These are phyloP conservation scores for Angomonas deanei DNA, from an alignment of 208 protist species.

Conservation along the genomic window DNA sequence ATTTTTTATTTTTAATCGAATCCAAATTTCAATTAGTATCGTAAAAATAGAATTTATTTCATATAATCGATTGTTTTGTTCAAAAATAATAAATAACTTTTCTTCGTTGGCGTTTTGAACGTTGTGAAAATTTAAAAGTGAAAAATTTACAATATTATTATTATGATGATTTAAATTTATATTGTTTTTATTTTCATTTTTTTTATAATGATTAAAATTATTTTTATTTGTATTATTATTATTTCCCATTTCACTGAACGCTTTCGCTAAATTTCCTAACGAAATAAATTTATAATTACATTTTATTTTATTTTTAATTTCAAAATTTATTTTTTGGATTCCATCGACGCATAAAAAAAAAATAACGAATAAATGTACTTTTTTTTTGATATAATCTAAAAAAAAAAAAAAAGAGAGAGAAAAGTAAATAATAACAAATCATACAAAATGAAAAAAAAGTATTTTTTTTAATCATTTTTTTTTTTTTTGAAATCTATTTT, in stretches of 20 bases:
- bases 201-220: background rate
- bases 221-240: background rate
- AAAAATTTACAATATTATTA: too few species aligned
- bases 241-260: too few species aligned
- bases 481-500: background rate
- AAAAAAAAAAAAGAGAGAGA: slow-evolving; percentile 16
- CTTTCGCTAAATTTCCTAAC: too few species aligned
- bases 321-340: too few species aligned
- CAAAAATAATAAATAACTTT: background rate
- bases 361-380: too few species aligned
- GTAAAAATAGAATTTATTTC: background rate
- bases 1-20: background rate
- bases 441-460: background rate
- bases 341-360: too few species aligned
- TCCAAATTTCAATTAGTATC: background rate
- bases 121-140: background rate
- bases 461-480: background rate
- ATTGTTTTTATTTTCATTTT: background rate
- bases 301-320: too few species aligned
- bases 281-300: too few species aligned
- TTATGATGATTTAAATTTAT: background rate
- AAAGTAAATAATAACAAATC: slow-evolving; percentile 1
- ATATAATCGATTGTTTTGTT: background rate
- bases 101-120: background rate
- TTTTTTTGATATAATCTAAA: too few species aligned